A percentile compares a stretch with the other conserved stretches of the same genome.
phyloP scores from a whole-genome alignment of 1,284 basidiomycete species.

The Calocybe gambosa region DNA sequence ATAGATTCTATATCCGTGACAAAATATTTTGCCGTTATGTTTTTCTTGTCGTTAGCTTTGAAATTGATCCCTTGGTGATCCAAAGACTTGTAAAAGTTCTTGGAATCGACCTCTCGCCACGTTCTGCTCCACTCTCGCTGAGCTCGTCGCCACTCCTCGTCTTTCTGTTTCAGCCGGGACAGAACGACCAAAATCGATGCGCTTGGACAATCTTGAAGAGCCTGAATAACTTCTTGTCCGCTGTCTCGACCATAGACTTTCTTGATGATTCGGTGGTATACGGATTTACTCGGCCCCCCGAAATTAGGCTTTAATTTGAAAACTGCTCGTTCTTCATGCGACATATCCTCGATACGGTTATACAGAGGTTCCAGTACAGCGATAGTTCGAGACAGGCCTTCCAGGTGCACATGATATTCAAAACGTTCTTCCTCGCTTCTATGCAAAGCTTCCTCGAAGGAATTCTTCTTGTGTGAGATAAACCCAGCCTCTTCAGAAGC shows the following conservation, averaged over 20 bases:
- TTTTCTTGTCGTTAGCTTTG: constrained; percentile 96
- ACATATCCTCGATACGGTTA: constrained; percentile 85
- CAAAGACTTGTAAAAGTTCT: constrained; percentile 96
- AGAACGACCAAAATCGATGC: constrained; percentile 93
- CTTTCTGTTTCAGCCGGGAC: constrained; percentile 86
- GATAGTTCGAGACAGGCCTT: constrained; percentile 89
- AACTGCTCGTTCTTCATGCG: constrained; percentile 76
- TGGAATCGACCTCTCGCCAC: constrained; percentile 95
- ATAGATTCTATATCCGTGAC: constrained; percentile 83
- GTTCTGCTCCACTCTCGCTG: constrained; percentile 96
- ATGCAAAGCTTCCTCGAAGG: constrained; percentile 94
- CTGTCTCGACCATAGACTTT: constrained; percentile 89
- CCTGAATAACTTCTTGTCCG: constrained; percentile 81
- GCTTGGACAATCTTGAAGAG: constrained; percentile 88
- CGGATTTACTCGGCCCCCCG: constrained; percentile 81
- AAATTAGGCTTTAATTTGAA: constrained; percentile 89
- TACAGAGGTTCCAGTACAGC: constrained; percentile 88
- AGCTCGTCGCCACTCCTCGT: constrained; percentile 95
- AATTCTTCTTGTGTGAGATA: constrained; percentile 94
- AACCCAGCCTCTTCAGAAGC: constrained; percentile 95
- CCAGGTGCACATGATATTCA: constrained; percentile 97
- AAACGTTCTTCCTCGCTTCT: constrained; percentile 97
- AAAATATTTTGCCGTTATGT: constrained; percentile 86
- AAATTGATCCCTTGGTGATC: constrained; percentile 95
- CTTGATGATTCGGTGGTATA: constrained; percentile 93